A percentile compares a stretch with the other conserved stretches of the same genome.
phyloP scores from a whole-genome alignment of 1,139 yeast species.

The Taphrina flavorubra region DNA sequence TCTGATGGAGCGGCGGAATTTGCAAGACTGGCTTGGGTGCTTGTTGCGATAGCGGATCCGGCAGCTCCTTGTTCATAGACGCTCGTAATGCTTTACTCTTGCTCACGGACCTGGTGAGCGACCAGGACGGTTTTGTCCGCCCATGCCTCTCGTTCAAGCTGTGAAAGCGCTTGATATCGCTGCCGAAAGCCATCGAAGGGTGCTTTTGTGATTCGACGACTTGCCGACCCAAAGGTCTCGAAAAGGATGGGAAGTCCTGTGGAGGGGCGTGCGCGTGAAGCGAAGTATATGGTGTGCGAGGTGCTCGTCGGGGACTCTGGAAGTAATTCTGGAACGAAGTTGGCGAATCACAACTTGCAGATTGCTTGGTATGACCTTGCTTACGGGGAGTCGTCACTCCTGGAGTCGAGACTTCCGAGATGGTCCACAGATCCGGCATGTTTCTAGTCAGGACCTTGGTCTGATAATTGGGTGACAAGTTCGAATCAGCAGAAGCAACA shows the following conservation, averaged over 20 bases:
- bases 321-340: conserved; percentile 6
- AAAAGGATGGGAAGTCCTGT: background rate
- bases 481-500: background rate
- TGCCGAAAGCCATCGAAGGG: background rate
- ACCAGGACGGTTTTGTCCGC: background rate
- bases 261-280: background rate
- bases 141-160: conserved; percentile 6
- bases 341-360: conserved; percentile 13
- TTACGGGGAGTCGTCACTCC: background rate
- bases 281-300: background rate
- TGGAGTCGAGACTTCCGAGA: background rate
- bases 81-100: conserved; percentile 8
- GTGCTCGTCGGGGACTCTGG: background rate
- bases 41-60: background rate
- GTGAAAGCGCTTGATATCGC: background rate
- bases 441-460: background rate
- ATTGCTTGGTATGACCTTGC: conserved; percentile 9
- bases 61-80: conserved; percentile 16
- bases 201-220: background rate
- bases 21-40: background rate
- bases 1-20: background rate
- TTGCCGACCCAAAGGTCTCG: background rate
- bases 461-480: too few relatives aligned
- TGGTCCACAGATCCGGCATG: conserved; percentile 1
- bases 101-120: background rate